A percentile compares a stretch with the other conserved stretches of the same genome.
These are phyloP conservation scores for Alternaria arbusti DNA, from an alignment of 2,329 filamentous ascomycete genomes.

Conservation along the genomic window DNA sequence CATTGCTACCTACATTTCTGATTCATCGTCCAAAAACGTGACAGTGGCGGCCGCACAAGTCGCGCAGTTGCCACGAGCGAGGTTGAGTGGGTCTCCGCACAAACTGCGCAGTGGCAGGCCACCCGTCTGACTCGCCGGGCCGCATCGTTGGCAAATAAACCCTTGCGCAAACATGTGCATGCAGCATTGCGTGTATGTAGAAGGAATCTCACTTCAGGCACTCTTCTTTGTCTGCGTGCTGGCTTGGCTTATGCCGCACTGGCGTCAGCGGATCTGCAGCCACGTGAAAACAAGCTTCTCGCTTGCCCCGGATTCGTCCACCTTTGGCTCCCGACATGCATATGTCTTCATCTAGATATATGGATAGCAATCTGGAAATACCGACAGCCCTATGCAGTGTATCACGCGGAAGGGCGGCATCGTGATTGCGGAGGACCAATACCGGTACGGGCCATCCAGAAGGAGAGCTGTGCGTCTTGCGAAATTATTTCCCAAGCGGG, in stretches of 20 bases:
- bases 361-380: conserved; percentile 11
- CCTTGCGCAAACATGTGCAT: conserved; percentile 3
- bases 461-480: background rate
- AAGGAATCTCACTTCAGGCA: background rate
- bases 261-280: conserved; percentile 2
- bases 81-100: conserved; percentile 20
- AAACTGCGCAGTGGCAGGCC: conserved; percentile 20
- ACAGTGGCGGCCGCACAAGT: conserved; percentile 29
- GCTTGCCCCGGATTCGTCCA: conserved; percentile 6
- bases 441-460: background rate
- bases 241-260: background rate
- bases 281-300: conserved; percentile 18
- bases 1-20: conserved; percentile 16
- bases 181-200: background rate
- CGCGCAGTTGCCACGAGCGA: conserved; percentile 20
- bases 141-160: background rate
- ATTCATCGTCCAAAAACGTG: conserved; percentile 1
- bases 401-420: background rate
- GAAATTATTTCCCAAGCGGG: background rate
- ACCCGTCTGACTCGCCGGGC: background rate
- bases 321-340: background rate
- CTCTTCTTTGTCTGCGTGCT: background rate
- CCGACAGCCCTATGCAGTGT: background rate
- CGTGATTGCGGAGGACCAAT: background rate
- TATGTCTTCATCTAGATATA: background rate